A percentile compares a stretch with the other conserved stretches of the same genome.
These are phyloP conservation scores for Kodamaea leandrae DNA, from an alignment of 805 yeast genomes.

Conservation along the genomic window DNA sequence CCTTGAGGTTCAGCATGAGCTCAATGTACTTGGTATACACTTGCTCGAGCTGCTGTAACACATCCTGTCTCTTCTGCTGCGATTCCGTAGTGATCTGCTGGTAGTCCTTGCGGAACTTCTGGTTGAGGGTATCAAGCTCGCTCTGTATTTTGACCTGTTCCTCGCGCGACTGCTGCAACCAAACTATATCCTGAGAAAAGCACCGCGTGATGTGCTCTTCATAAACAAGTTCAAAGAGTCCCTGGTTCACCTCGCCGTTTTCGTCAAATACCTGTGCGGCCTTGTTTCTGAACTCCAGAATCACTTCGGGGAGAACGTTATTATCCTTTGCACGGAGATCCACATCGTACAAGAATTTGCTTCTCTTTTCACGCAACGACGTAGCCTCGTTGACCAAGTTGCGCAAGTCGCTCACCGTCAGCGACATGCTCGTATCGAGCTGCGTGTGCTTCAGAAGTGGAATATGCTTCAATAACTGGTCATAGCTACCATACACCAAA, in stretches of 20 bases:
- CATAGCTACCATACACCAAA: constrained; percentile 41
- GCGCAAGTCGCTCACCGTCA: constrained; percentile 35
- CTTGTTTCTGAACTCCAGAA: constrained; percentile 41
- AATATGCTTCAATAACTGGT: constrained; percentile 29
- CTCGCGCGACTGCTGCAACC: constrained; percentile 38
- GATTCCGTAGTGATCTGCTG: constrained; percentile 15
- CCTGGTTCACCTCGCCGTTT: constrained; percentile 19
- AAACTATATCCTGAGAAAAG: constrained; percentile 50
- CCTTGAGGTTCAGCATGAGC: constrained; percentile 56
- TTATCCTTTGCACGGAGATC: constrained; percentile 46
- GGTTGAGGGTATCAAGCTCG: constrained; percentile 16
- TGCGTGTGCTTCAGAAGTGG: constrained; percentile 40
- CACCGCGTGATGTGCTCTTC: constrained; percentile 39
- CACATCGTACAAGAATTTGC: constrained; percentile 38
- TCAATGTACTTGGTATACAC: constrained; percentile 53
- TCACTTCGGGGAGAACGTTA: constrained; percentile 51
- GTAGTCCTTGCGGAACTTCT: constrained; percentile 11
- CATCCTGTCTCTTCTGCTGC: constrained; percentile 42
- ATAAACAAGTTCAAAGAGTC: constrained; percentile 38
- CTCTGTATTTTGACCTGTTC: constrained; percentile 23
- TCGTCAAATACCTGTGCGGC: constrained; percentile 10
- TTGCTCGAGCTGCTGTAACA: constrained; percentile 50
- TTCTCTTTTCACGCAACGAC: constrained; percentile 35
- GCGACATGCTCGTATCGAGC: constrained; percentile 30
- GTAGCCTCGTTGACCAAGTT: constrained; percentile 28